Evolutionary conservation across 345 rosid genomes (phyloP).

Genomic region (Sonneratia alba): DNA sequence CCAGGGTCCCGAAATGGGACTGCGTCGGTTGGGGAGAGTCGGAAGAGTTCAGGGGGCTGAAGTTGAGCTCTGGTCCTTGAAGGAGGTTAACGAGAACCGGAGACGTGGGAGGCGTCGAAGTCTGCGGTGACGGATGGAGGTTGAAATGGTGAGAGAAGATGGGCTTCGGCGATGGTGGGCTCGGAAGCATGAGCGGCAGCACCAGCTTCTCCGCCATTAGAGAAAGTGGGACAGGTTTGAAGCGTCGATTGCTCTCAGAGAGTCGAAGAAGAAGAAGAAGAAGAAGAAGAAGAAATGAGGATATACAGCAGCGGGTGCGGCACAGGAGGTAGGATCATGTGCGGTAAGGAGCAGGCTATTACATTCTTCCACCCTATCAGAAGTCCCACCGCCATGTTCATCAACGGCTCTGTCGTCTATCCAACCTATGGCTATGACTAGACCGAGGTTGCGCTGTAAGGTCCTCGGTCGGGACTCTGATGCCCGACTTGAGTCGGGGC

Average conservation of each 20-base stretch:
- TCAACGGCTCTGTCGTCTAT: background rate
- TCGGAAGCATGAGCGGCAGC: conserved; percentile 64
- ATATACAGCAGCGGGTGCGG: background rate
- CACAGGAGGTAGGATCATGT: background rate
- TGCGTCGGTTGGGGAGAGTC: background rate
- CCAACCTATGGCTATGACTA: background rate
- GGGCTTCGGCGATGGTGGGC: conserved; percentile 44
- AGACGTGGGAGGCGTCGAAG: conserved; percentile 10
- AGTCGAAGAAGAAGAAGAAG: background rate
- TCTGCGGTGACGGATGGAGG: conserved; percentile 6
- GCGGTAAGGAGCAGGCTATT: background rate
- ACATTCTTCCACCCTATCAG: background rate
- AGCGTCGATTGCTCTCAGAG: background rate
- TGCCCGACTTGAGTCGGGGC: too few species aligned
- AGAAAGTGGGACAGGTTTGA: background rate
- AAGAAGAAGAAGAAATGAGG: background rate
- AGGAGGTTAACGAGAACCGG: conserved; percentile 33
- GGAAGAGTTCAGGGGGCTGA: conserved; percentile 13
- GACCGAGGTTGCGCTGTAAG: too few species aligned
- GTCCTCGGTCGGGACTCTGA: too few species aligned
- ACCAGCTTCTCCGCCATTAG: conserved; percentile 68
- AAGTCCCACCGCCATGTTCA: background rate
- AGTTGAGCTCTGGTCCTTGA: conserved; percentile 18
- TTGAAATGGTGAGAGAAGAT: conserved; percentile 25
- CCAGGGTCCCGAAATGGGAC: conserved; percentile 10